phyloP scores from a whole-genome alignment of 139 green algal genomes.

The Volvox reticuliferus region DNA sequence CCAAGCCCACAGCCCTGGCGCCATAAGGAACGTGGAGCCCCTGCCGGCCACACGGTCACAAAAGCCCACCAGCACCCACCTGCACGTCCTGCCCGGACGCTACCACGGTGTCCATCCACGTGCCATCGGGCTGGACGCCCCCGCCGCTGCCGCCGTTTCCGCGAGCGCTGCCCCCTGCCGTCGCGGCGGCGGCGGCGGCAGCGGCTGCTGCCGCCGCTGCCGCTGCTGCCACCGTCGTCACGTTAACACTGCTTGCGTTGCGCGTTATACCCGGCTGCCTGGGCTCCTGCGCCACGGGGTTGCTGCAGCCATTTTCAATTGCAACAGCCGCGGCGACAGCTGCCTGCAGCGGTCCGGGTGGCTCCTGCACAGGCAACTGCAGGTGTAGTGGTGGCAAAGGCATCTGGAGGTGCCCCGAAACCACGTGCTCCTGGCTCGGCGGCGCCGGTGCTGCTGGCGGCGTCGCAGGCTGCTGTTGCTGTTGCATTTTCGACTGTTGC shows the following conservation, averaged over 20 bases:
- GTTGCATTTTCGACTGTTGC: neutral
- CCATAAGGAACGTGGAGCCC: too few relatives aligned
- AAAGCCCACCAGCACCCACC: neutral
- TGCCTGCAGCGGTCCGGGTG: neutral
- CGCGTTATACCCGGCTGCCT: neutral
- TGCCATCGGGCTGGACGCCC: neutral
- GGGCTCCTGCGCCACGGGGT: neutral
- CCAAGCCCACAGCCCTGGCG: too few relatives aligned
- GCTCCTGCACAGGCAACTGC: neutral
- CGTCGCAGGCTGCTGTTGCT: neutral
- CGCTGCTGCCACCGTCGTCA: too few relatives aligned
- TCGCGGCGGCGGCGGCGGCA: neutral
- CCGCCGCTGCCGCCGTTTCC: neutral
- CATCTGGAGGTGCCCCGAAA: neutral
- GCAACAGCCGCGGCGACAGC: neutral
- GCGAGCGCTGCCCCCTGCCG: neutral
- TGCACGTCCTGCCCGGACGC: neutral
- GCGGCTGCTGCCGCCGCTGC: neutral
- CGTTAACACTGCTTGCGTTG: neutral
- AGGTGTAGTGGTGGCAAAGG: slow-evolving; percentile 2
- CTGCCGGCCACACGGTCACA: too few relatives aligned
- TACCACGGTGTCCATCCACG: slow-evolving; percentile 1
- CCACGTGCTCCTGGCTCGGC: neutral
- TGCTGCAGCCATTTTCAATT: neutral
- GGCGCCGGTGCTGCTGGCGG: neutral